Base-by-base conservation (phyloP, 192 early-diverging fungal species). In the Globomyces pollinis-pini region DNA sequence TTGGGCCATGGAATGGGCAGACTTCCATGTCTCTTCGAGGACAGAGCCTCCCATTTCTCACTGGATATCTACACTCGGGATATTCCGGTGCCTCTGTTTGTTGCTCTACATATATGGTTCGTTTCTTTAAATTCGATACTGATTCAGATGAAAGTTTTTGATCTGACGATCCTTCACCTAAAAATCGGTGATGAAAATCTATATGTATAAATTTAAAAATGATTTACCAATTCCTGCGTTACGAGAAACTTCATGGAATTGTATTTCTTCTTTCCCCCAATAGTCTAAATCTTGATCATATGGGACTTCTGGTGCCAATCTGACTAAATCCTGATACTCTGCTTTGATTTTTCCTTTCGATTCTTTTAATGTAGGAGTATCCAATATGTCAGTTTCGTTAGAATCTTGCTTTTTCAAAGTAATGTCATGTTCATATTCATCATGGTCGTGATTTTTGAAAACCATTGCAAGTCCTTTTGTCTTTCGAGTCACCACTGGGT, bases 211-310 rank as follows among this genome's bases (percentile, higher is more conserved):
- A 47, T 47, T 47, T 20, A 13, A 47, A 26, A 18, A 47, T 24
- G 3, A n/a, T n/a, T n/a, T n/a, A n/a, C n/a, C n/a, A n/a, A 39
- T 39, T 39, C 38, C 38, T 12, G 35, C 52, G 18, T 54, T 35
- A 8, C 18, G 24, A 3, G 52, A 54, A 24, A 54, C 28, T 38
- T 54, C 21, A 16, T 54, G 33, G 30, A 54, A 54, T 23, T 24
- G n/a, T n/a, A 39, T 39, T 6, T 16, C 18, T 15, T 35, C 24
- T 33, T 54, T 18, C 3, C 21, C 20, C 52, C 52, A 54, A 24
- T 54, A 54, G 6, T 54, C 52, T 6, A 54, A 24, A 54, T 54
- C 52, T 15, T 54, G 35, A 23, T 31, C 52, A 54, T 54, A 54
- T 24, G 28, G 28, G 3, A 54, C 30, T 8, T 32, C 15, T 24